These are phyloP conservation scores for Arabidopsis arenosa DNA, from an alignment of 345 rosid genomes.

Conservation along the genomic window DNA sequence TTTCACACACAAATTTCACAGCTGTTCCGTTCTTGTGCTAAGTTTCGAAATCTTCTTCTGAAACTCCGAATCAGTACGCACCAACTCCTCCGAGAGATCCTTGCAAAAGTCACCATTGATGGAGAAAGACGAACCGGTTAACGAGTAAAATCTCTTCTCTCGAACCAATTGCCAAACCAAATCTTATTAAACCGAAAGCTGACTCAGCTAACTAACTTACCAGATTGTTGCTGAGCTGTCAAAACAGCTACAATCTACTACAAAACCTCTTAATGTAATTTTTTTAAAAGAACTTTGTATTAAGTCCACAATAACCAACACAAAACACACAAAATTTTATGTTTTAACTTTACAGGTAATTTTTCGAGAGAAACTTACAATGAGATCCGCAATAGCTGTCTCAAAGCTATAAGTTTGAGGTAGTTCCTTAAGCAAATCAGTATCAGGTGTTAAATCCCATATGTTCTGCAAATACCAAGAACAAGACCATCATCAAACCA, in stretches of 20 bases:
- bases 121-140: background rate
- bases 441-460: conserved; percentile 85
- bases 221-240: background rate
- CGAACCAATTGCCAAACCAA: background rate
- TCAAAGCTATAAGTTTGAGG: conserved; percentile 71
- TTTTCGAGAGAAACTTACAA: conserved; percentile 51
- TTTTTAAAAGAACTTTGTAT: background rate
- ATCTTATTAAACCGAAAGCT: background rate
- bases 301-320: background rate
- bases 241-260: background rate
- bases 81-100: background rate
- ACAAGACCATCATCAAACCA: background rate
- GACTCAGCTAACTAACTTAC: conserved; percentile 4
- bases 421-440: conserved; percentile 58
- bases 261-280: background rate
- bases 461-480: conserved; percentile 51
- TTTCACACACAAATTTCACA: background rate
- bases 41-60: background rate
- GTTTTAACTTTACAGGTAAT: background rate
- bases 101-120: background rate
- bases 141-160: background rate
- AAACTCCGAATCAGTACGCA: background rate
- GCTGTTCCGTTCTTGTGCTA: background rate
- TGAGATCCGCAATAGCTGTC: conserved; percentile 73
- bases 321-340: background rate